Base-by-base conservation (phyloP, 176 grass and related monocot genomes). In the Paspalum vaginatum region DNA sequence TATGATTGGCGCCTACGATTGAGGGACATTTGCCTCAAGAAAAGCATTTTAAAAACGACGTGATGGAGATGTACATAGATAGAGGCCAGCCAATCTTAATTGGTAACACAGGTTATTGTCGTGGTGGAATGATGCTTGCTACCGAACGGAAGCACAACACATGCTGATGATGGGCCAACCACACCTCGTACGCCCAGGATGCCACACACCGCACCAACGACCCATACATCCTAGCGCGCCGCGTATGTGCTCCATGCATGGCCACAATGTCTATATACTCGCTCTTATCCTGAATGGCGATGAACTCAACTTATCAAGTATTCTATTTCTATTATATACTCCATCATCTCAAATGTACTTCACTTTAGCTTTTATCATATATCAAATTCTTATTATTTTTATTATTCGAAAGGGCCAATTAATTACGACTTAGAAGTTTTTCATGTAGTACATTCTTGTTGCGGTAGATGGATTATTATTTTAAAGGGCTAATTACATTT, bases 101-200 rank as follows among this genome's bases (percentile, higher is more conserved):
- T 16, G 59, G 47, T 39, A 81, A 61, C 42, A 67, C 26, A 0
- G 32, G 52, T 69, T 76, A 61, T 42, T 81, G 63, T 81, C 85
- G 37, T 17, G 38, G 11, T 22, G 63, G 79, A 70, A 81, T 52
- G 5, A 51, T 43, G 52, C 50, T 41, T 50, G 57, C 38, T 11
- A 24, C 21, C 11, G 2, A 13, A 54, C 22, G 67, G 47, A 71
- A 15, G 59, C 67, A 61, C 75, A 54, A 4, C 76, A 74, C 68
- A 66, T 24, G 68, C 61, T 27, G 24, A 24, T 45, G 70, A 68
- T 75, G 43, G 70, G 61, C 8, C 61, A 86, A 49, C 84, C 32
- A 49, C 24, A 53, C 6, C 22, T 72, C 43, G 78, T 64, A 71
- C 47, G 11, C 9, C 50, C 41, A 1, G 32, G 55, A 62, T 63